phyloP scores from a whole-genome alignment of 495 filamentous ascomycete genomes.

The Cenococcum geophilum region DNA sequence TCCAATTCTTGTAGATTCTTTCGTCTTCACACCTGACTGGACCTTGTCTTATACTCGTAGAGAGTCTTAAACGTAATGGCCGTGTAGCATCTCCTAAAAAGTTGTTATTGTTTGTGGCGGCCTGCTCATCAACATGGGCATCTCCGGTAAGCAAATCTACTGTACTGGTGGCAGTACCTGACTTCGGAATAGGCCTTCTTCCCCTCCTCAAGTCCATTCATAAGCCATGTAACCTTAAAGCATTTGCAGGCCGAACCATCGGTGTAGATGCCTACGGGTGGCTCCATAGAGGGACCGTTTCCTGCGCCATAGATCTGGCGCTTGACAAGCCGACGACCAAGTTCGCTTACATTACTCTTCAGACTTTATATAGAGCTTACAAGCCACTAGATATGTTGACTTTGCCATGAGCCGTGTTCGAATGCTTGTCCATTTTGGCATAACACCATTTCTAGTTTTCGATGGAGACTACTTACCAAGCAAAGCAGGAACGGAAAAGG shows the following conservation, averaged over 20 bases:
- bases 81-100: constrained; percentile 13
- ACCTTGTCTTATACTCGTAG: background rate
- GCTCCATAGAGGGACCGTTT: constrained; percentile 88
- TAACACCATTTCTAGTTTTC: constrained; percentile 89
- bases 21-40: background rate
- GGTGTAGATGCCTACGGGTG: constrained; percentile 96
- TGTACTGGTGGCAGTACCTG: background rate
- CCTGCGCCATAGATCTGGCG: constrained; percentile 88
- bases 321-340: constrained; percentile 80
- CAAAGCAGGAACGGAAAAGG: constrained; percentile 84
- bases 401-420: constrained; percentile 84
- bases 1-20: constrained; percentile 6
- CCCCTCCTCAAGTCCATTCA: constrained; percentile 95
- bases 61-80: constrained; percentile 10
- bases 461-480: constrained; percentile 94
- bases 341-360: constrained; percentile 45
- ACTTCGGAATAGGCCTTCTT: constrained; percentile 62
- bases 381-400: constrained; percentile 66
- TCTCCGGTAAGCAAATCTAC: constrained; percentile 35
- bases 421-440: constrained; percentile 88
- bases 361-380: constrained; percentile 20
- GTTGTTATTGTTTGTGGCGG: constrained; percentile 4
- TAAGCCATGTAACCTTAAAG: constrained; percentile 75
- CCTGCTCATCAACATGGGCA: constrained; percentile 37
- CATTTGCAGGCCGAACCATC: constrained; percentile 80